phyloP scores from a whole-genome alignment of 2,329 filamentous ascomycete genomes.

The Aspergillus quadrilineatus region DNA sequence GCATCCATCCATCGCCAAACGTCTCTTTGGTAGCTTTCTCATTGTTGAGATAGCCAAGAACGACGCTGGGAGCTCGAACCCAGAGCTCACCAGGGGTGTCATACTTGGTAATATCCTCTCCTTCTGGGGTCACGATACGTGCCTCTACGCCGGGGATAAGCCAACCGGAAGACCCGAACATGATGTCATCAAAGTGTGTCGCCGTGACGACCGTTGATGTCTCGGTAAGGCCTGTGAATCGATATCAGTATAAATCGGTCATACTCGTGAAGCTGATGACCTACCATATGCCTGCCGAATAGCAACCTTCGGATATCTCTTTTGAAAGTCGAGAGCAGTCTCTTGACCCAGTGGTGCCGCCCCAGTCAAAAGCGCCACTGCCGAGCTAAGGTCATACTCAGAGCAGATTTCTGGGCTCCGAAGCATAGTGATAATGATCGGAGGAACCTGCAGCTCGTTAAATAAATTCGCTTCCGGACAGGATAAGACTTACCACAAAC shows the following conservation, averaged over 20 bases:
- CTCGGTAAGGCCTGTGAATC: constrained; percentile 66
- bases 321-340: constrained; percentile 63
- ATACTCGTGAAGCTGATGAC: constrained; percentile 11
- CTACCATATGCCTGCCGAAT: constrained; percentile 71
- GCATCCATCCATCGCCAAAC: constrained; percentile 76
- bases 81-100: constrained; percentile 78
- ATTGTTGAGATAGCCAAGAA: constrained; percentile 84
- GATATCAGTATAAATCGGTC: background rate
- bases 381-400: constrained; percentile 70
- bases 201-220: constrained; percentile 68
- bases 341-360: constrained; percentile 76
- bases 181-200: constrained; percentile 60
- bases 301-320: constrained; percentile 62
- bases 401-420: constrained; percentile 61
- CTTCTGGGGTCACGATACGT: constrained; percentile 67
- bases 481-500: constrained; percentile 56
- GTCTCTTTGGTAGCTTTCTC: constrained; percentile 79
- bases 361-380: constrained; percentile 67
- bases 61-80: constrained; percentile 72
- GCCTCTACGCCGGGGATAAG: constrained; percentile 65
- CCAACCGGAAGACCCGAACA: constrained; percentile 69
- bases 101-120: constrained; percentile 67
- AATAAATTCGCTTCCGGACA: background rate
- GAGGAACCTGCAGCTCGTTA: constrained; percentile 57
- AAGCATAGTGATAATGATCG: constrained; percentile 75